phyloP scores from a whole-genome alignment of 495 filamentous ascomycete species.

The Chaetomium fimeti region DNA sequence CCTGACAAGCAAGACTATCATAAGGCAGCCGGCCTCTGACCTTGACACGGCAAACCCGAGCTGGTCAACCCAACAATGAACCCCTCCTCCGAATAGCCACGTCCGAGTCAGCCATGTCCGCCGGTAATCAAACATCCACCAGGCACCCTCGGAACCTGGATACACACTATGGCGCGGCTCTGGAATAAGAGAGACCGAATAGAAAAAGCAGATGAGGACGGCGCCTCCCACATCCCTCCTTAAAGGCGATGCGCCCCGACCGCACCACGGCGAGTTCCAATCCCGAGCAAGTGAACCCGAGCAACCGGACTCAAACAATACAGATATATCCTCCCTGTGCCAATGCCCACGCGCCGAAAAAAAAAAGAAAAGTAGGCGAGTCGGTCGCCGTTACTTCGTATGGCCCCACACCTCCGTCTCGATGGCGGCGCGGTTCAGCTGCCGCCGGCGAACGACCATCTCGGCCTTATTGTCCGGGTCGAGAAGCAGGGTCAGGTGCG shows the following conservation, averaged over 20 bases:
- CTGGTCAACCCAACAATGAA: no score
- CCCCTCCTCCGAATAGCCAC: no score
- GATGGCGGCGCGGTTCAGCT: constrained; percentile 13
- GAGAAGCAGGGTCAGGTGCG: constrained; percentile 10
- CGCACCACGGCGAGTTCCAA: constrained; percentile 2
- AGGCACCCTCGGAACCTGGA: no score
- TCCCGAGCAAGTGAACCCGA: constrained; percentile 6
- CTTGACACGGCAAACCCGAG: no score
- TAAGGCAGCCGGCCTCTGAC: no score
- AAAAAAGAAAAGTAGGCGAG: constrained; percentile 3
- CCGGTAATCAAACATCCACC: no score
- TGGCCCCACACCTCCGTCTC: no score
- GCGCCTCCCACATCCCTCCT: constrained; percentile 2
- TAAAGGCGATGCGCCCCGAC: constrained; percentile 1
- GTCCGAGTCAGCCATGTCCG: no score
- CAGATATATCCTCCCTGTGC: background rate
- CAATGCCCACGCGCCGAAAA: no score
- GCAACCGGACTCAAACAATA: constrained; percentile 3
- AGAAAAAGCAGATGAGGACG: constrained; percentile 2
- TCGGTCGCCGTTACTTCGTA: constrained; percentile 3
- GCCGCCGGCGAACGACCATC: constrained; percentile 11
- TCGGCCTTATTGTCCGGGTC: constrained; percentile 13
- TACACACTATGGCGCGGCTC: no score
- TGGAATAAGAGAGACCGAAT: background rate
- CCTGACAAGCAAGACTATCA: no score